A percentile compares a stretch with the other conserved stretches of the same genome.
phyloP scores from a whole-genome alignment of 257 asterid species.

The Echites panduratus region DNA sequence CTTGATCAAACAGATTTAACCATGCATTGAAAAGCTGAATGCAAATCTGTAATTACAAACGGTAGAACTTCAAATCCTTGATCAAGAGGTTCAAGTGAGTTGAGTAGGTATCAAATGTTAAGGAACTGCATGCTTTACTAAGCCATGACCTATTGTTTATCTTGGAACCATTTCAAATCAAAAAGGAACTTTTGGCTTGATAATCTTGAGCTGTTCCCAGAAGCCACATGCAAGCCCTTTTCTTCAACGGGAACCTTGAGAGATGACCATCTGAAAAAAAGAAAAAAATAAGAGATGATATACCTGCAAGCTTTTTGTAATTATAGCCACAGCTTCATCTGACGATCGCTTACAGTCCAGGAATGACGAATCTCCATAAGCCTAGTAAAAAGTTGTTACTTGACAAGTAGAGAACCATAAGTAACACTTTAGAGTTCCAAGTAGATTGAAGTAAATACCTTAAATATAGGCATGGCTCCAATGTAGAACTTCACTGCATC shows the following conservation, averaged over 20 bases:
- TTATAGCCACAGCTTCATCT: slow-evolving; percentile 65
- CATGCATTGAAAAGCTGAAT: too few species aligned
- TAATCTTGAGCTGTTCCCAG: background rate
- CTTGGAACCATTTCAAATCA: background rate
- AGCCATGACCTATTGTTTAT: background rate
- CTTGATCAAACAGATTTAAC: background rate
- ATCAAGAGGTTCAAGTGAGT: background rate
- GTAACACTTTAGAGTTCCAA: background rate
- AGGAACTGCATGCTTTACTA: background rate
- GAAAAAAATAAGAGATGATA: slow-evolving; percentile 1
- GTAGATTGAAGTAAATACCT: slow-evolving; percentile 42
- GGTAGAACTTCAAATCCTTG: background rate
- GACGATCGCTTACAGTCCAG: slow-evolving; percentile 91
- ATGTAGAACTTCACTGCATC: slow-evolving; percentile 93
- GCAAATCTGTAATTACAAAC: too few species aligned
- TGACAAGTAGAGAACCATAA: slow-evolving; percentile 16
- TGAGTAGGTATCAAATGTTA: background rate
- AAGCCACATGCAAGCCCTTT: background rate
- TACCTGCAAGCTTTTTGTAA: slow-evolving; percentile 77
- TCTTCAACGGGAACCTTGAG: background rate
- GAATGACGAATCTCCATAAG: slow-evolving; percentile 94
- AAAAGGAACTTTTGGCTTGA: background rate
- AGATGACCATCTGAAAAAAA: background rate
- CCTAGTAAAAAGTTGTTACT: slow-evolving; percentile 38
- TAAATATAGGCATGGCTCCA: slow-evolving; percentile 95